Percentiles rank a stretch among this genome's conserved stretches.
phyloP scores from a whole-genome alignment of 2,329 filamentous ascomycete genomes.

The Teratosphaeriaceae sp. region DNA sequence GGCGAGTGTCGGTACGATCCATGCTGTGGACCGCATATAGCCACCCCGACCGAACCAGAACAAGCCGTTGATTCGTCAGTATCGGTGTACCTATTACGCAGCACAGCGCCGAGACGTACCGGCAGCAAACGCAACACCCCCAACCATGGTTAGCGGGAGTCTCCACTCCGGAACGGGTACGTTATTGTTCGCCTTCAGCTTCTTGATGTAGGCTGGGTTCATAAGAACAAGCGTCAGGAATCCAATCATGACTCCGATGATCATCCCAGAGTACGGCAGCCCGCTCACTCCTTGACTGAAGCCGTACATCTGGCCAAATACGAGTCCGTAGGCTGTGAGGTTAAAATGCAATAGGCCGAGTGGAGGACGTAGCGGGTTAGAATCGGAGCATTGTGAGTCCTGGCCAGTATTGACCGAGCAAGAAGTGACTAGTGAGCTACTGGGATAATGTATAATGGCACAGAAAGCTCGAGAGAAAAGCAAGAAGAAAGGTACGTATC shows the following conservation, averaged over 20 bases:
- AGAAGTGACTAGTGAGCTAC: no score
- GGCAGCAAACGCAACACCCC: slow-evolving; percentile 36
- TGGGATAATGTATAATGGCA: no score
- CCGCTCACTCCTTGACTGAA: slow-evolving; percentile 65
- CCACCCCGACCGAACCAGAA: slow-evolving; percentile 43
- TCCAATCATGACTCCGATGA: slow-evolving; percentile 27
- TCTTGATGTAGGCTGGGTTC: slow-evolving; percentile 22
- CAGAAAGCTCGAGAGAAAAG: no score
- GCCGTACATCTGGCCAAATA: slow-evolving; percentile 66
- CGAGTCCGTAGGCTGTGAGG: slow-evolving; percentile 75
- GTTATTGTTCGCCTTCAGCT: slow-evolving; percentile 27
- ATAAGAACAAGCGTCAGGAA: slow-evolving; percentile 16
- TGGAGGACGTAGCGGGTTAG: no score
- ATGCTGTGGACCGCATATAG: slow-evolving; percentile 30
- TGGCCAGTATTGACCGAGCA: no score
- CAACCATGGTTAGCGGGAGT: slow-evolving; percentile 25
- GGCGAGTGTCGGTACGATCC: slow-evolving; percentile 40
- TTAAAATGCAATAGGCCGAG: slow-evolving; percentile 74
- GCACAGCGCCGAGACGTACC: no score
- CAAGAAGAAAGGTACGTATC: no score
- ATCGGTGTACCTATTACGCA: no score
- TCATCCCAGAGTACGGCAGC: slow-evolving; percentile 72
- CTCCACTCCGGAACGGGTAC: slow-evolving; percentile 31
- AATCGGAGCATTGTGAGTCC: no score
- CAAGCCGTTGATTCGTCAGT: no score